Percentiles rank a stretch among this genome's conserved stretches.
Conservation (phyloP, 176 grass and related monocot genomes). For the Rhipidocladum racemiflorum region DNA sequence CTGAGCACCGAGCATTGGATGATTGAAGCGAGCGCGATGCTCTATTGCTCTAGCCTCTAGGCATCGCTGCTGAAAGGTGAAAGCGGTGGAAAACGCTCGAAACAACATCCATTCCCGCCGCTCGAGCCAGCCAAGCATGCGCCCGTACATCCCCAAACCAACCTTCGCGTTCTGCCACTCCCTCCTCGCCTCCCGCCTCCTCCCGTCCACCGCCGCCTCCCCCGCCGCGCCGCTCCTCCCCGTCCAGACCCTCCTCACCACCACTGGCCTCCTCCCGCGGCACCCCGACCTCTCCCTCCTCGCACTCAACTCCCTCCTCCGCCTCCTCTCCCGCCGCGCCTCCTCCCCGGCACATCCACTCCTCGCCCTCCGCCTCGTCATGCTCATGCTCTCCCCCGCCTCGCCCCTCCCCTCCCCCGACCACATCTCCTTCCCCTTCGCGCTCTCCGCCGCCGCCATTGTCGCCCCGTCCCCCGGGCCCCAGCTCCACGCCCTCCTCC, state of each 20-base stretch:
- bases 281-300: slow-evolving; percentile 52
- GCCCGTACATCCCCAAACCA: slow-evolving; percentile 38
- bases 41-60: too few species aligned
- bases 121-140: slow-evolving; percentile 16
- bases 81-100: not conserved
- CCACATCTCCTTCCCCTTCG: slow-evolving; percentile 84
- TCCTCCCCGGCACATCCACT: slow-evolving; percentile 41
- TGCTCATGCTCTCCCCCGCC: slow-evolving; percentile 52
- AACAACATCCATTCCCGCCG: not conserved
- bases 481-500: slow-evolving; percentile 60
- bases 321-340: slow-evolving; percentile 38
- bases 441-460: slow-evolving; percentile 52
- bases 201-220: slow-evolving; percentile 16
- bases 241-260: slow-evolving; percentile 53
- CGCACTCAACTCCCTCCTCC: slow-evolving; percentile 58
- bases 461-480: slow-evolving; percentile 19
- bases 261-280: slow-evolving; percentile 39
- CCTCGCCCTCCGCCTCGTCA: slow-evolving; percentile 52
- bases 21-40: too few species aligned
- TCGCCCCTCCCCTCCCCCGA: slow-evolving; percentile 53
- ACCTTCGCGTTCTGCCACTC: slow-evolving; percentile 52
- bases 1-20: too few species aligned
- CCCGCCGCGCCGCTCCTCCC: slow-evolving; percentile 30
- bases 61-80: too few species aligned
- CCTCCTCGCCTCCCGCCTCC: slow-evolving; percentile 54